phyloP scores from a whole-genome alignment of 78 protist genomes.

The Dictyostelium capitatum region DNA sequence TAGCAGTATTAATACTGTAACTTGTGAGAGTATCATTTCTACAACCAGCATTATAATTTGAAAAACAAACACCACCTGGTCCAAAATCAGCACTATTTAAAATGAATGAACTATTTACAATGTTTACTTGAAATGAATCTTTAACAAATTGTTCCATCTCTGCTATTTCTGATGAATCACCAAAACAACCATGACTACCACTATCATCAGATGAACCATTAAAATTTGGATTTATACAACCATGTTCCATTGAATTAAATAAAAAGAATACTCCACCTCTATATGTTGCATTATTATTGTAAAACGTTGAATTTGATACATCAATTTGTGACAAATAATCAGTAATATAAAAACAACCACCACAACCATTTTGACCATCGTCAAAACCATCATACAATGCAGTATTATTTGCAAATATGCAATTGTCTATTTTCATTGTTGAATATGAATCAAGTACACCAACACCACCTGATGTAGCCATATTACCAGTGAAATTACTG shows the following conservation, averaged over 20 bases:
- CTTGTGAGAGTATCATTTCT: not conserved
- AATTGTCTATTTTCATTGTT: not conserved
- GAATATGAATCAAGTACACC: not conserved
- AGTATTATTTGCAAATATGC: not conserved
- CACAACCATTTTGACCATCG: not conserved
- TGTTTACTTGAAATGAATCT: not conserved
- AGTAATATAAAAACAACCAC: not conserved
- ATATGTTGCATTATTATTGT: not conserved
- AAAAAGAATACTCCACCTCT: conserved; percentile 17
- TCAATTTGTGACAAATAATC: not conserved
- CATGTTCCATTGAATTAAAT: not conserved
- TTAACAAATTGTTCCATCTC: not conserved
- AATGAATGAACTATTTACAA: not conserved
- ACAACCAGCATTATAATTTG: not conserved
- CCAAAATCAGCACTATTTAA: not conserved
- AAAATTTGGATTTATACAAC: too few relatives aligned
- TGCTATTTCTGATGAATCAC: not conserved
- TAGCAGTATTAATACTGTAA: not conserved
- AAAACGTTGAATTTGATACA: not conserved
- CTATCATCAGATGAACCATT: not conserved
- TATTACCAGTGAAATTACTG: not conserved
- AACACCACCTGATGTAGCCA: not conserved
- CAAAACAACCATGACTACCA: not conserved
- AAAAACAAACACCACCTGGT: conserved; percentile 60
- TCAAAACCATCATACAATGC: not conserved